Evolutionary conservation across 2,329 filamentous ascomycete genomes (phyloP).

Genomic region (Fusarium sp.): DNA sequence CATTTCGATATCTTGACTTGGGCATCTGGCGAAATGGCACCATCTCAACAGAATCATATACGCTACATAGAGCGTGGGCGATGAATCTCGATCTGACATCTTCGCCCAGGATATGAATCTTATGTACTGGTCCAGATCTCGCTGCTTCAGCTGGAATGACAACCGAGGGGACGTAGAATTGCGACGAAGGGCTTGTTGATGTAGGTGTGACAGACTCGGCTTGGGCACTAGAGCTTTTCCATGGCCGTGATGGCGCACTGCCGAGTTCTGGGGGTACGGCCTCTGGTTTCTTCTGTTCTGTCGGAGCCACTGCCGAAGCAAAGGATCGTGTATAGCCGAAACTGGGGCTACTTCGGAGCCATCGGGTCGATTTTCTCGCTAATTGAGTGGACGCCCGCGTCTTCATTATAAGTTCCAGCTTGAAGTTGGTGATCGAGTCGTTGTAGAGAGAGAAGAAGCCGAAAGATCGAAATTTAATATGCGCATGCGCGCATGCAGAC

Average conservation of each 20-base stretch:
- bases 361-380: constrained; percentile 49
- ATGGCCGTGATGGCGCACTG: constrained; percentile 33
- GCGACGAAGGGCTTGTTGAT: constrained; percentile 26
- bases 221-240: constrained; percentile 12
- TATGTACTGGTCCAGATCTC: constrained; percentile 47
- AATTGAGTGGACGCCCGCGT: constrained; percentile 57
- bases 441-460: constrained; percentile 10
- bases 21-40: constrained; percentile 42
- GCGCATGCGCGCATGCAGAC: constrained; percentile 9
- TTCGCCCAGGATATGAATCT: constrained; percentile 54
- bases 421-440: constrained; percentile 33
- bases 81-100: constrained; percentile 54
- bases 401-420: constrained; percentile 50
- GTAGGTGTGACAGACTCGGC: constrained; percentile 21
- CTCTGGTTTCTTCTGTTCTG: constrained; percentile 37
- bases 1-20: constrained; percentile 45
- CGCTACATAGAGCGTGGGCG: constrained; percentile 52
- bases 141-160: constrained; percentile 47
- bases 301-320: constrained; percentile 42
- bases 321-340: constrained; percentile 49
- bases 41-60: constrained; percentile 53
- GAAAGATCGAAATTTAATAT: constrained; percentile 11
- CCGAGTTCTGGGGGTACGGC: constrained; percentile 34
- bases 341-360: constrained; percentile 51
- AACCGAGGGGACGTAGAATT: constrained; percentile 50